Base-by-base conservation (phyloP, 768 basidiomycete species). In the Hortiboletus campestris region DNA sequence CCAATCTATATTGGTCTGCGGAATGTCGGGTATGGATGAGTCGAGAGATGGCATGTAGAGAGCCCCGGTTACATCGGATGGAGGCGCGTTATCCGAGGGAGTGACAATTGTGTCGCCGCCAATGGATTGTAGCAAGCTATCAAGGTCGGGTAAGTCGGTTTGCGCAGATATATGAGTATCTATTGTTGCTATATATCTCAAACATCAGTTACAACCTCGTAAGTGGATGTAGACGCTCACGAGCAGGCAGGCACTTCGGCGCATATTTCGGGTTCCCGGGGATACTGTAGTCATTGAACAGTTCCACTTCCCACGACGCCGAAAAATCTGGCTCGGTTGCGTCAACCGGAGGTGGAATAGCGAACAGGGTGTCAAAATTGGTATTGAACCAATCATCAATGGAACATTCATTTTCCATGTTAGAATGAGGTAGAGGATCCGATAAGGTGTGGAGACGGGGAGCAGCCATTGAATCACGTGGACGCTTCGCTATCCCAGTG, bases 321-420 rank as follows among this genome's bases (percentile, higher is more conserved):
- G 66, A 63, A 17, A 62, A 51, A 22, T 75, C 70, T 7, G 69
- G 63, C 11, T 67, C 54, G 1, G 59, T 56, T 2, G 63, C 58
- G 9, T 66, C 58, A 14, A 70, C 68, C 0, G 61, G 60, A 29
- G 59, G 62, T 0, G 72, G 72, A 6, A 70, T 55, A 3, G 69
- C 57, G 25, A 75, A 73, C 13, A 69, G 41, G 8, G 50, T 7
- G 7, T 56, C 56, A 50, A 67, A 67, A 48, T 63, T 58, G 5
- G 64, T 52, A 20, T 68, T 58, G 40, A 74, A 74, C 78, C 76
- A 78, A 32, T 71, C 63, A 19, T 76, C 73, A 16, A 75, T 51
- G 0, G 66, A 62, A 19, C 62, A 56, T 20, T 63, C 67, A 4
- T 58, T 63, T 19, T 57, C 53, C 0, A 49, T 17, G 9, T 63